Percentiles rank a stretch among this genome's conserved stretches.
Conservation (phyloP, 768 basidiomycete genomes). For the Megacollybia marginata region DNA sequence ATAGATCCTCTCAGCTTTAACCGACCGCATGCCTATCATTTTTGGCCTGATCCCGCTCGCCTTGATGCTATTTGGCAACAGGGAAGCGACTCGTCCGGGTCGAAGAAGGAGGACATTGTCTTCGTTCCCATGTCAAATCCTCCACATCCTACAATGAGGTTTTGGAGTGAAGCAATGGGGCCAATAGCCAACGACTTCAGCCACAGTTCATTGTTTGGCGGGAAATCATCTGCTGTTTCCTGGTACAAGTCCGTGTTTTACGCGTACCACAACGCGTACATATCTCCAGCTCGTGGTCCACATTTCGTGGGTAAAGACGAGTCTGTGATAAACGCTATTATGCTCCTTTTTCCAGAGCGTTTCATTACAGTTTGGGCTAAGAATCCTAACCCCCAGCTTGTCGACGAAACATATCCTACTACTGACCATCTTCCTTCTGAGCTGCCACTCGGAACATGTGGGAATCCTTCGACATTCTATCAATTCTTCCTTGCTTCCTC, state of each 20-base stretch:
- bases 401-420: conserved; percentile 9
- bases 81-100: conserved; percentile 21
- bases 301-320: conserved; percentile 54
- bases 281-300: conserved; percentile 19
- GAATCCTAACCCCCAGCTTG: conserved; percentile 17
- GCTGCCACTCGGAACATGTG: conserved; percentile 28
- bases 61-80: conserved; percentile 28
- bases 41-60: conserved; percentile 40
- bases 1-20: conserved; percentile 50
- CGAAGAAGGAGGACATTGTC: conserved; percentile 31
- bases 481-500: conserved; percentile 34
- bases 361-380: conserved; percentile 35
- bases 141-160: conserved; percentile 22
- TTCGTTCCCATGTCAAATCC: conserved; percentile 37
- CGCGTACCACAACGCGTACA: conserved; percentile 44
- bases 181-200: conserved; percentile 44
- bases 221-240: conserved; percentile 30
- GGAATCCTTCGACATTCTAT: conserved; percentile 40
- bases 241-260: conserved; percentile 44
- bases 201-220: conserved; percentile 60
- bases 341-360: conserved; percentile 37
- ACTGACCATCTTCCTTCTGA: conserved; percentile 11
- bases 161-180: conserved; percentile 39
- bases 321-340: conserved; percentile 40
- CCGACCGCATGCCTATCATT: conserved; percentile 28